These are phyloP conservation scores for Talaromyces stipitatus DNA, from an alignment of 495 filamentous ascomycete genomes.

Conservation along the genomic window DNA sequence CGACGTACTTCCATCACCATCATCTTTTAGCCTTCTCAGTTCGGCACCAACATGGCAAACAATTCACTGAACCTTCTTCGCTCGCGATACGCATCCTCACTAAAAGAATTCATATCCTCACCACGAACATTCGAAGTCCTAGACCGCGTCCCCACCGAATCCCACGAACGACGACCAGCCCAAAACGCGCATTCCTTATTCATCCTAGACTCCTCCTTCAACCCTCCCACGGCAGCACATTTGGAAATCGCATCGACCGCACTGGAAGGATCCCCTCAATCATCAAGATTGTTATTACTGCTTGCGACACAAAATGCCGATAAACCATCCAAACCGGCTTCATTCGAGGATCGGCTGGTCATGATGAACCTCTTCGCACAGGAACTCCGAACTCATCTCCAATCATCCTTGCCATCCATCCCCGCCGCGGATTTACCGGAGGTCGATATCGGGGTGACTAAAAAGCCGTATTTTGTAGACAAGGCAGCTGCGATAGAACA, in stretches of 20 bases:
- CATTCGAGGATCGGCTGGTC: slow-evolving; percentile 70
- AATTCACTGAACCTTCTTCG: slow-evolving; percentile 33
- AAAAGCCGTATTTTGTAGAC: slow-evolving; percentile 75
- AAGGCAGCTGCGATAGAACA: slow-evolving; percentile 65
- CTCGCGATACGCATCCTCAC: slow-evolving; percentile 30
- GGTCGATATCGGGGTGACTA: slow-evolving; percentile 78
- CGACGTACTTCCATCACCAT: not conserved
- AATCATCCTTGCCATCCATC: slow-evolving; percentile 6
- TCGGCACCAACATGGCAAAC: slow-evolving; percentile 10
- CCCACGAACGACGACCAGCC: slow-evolving; percentile 9
- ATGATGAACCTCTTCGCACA: slow-evolving; percentile 82
- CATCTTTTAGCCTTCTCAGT: not conserved
- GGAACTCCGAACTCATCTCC: slow-evolving; percentile 43
- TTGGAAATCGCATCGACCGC: slow-evolving; percentile 65
- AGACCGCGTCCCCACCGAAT: slow-evolving; percentile 37
- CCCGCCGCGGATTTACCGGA: slow-evolving; percentile 14
- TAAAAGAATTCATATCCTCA: slow-evolving; percentile 52
- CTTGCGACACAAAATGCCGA: slow-evolving; percentile 91
- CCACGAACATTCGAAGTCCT: slow-evolving; percentile 51
- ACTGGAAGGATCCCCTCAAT: slow-evolving; percentile 31
- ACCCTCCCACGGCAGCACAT: slow-evolving; percentile 84
- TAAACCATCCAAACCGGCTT: slow-evolving; percentile 76
- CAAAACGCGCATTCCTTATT: slow-evolving; percentile 47
- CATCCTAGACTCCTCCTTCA: slow-evolving; percentile 92
- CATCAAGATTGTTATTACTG: slow-evolving; percentile 58